Evolutionary conservation across 345 rosid species (phyloP).

Genomic region (Eucalyptus lansdowneana): DNA sequence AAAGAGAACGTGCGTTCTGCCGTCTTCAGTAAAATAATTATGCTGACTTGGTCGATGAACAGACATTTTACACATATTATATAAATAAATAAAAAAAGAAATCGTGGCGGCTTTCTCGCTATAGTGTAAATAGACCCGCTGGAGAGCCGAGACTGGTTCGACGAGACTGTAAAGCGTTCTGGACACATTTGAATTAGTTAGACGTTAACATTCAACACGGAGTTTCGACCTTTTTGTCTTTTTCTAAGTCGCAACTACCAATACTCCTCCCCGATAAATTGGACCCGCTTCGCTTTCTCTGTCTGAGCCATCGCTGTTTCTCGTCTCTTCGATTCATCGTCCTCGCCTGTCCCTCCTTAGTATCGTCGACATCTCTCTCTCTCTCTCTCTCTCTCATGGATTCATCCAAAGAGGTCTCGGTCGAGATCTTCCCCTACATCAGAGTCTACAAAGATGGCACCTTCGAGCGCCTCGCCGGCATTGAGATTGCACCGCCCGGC

Average conservation of each 20-base stretch:
- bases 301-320: not conserved
- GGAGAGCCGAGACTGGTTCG: not conserved
- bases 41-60: not conserved
- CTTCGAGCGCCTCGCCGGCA: conserved; percentile 44
- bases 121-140: not conserved
- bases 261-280: not conserved
- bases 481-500: conserved; percentile 40
- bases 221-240: not conserved
- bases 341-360: not conserved
- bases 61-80: not conserved
- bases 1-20: not conserved
- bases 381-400: not conserved
- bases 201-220: not conserved
- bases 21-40: not conserved
- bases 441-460: conserved; percentile 43
- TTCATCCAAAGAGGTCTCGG: conserved; percentile 8
- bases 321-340: not conserved
- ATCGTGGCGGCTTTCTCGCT: not conserved
- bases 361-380: not conserved
- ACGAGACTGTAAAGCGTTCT: not conserved
- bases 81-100: not conserved
- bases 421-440: conserved; percentile 43
- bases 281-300: not conserved
- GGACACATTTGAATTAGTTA: not conserved
- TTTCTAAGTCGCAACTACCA: not conserved